Evolutionary conservation across 208 protist genomes (phyloP).

Genomic region (Crithidia expoeki): DNA sequence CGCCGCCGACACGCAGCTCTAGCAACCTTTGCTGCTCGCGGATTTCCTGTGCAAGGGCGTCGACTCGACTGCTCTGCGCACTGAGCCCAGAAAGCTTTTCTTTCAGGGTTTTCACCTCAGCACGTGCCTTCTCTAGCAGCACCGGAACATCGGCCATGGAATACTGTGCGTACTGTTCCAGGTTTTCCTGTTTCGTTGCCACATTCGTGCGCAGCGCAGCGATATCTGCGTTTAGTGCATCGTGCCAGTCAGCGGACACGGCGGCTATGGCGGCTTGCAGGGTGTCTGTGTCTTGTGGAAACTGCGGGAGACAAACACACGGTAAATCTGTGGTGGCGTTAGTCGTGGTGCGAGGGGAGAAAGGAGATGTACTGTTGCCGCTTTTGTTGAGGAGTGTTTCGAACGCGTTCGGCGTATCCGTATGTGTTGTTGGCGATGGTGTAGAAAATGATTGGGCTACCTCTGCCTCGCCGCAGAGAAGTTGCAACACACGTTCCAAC

Average conservation of each 20-base stretch:
- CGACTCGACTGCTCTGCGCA: constrained; percentile 13
- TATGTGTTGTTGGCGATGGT: background rate
- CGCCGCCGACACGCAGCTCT: background rate
- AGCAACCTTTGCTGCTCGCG: background rate
- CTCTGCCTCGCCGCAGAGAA: background rate
- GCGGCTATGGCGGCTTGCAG: constrained; percentile 14
- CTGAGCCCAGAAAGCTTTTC: constrained; percentile 12
- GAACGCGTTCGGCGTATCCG: background rate
- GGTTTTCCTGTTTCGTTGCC: constrained; percentile 23
- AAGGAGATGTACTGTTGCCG: background rate
- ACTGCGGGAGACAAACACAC: constrained; percentile 8
- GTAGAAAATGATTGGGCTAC: background rate
- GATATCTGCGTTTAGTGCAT: constrained; percentile 3
- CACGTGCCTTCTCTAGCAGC: constrained; percentile 41
- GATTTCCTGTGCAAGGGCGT: constrained; percentile 4
- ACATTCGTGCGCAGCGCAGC: background rate
- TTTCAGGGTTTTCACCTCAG: constrained; percentile 21
- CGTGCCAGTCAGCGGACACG: constrained; percentile 11
- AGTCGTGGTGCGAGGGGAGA: background rate
- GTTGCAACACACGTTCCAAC: constrained; percentile 16
- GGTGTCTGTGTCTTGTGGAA: constrained; percentile 1
- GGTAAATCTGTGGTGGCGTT: background rate
- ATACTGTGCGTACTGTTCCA: constrained; percentile 70
- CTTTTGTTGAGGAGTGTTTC: background rate
- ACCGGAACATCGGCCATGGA: constrained; percentile 40